phyloP scores from a whole-genome alignment of 176 grass and related monocot genomes.

The Rhynchospora breviuscula region DNA sequence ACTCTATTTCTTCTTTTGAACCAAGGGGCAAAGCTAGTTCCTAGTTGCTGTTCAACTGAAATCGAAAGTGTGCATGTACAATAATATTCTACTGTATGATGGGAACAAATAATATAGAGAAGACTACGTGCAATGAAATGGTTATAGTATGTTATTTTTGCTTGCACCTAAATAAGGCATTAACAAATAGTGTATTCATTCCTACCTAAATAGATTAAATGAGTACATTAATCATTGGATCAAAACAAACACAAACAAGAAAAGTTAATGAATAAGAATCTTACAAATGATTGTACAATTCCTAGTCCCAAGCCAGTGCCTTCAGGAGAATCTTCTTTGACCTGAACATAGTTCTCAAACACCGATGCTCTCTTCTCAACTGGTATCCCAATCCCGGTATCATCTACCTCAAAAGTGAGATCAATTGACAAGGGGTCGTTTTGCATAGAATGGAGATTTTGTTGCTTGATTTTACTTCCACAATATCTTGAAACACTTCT shows the following conservation, averaged over 20 bases:
- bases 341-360: constrained; percentile 85
- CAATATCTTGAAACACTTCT: constrained; percentile 9
- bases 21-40: background rate
- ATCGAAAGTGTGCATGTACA: background rate
- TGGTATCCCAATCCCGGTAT: constrained; percentile 65
- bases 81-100: background rate
- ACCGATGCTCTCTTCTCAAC: constrained; percentile 59
- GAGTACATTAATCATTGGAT: too few relatives aligned
- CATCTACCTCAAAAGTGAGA: constrained; percentile 68
- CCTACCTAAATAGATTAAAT: too few relatives aligned
- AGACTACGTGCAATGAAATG: too few relatives aligned
- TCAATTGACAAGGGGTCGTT: constrained; percentile 38
- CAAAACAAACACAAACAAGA: background rate
- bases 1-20: background rate
- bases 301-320: constrained; percentile 81
- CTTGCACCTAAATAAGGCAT: too few relatives aligned
- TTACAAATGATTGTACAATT: constrained; percentile 92
- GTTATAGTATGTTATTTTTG: too few relatives aligned
- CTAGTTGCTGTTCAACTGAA: background rate
- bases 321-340: constrained; percentile 48
- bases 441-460: background rate
- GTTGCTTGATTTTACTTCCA: background rate
- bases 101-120: background rate
- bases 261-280: background rate
- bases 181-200: too few relatives aligned